A percentile compares a stretch with the other conserved stretches of the same genome.
These are phyloP conservation scores for Dendrocalamus latiflorus DNA, from an alignment of 202 grass and related monocot species.

Conservation along the genomic window DNA sequence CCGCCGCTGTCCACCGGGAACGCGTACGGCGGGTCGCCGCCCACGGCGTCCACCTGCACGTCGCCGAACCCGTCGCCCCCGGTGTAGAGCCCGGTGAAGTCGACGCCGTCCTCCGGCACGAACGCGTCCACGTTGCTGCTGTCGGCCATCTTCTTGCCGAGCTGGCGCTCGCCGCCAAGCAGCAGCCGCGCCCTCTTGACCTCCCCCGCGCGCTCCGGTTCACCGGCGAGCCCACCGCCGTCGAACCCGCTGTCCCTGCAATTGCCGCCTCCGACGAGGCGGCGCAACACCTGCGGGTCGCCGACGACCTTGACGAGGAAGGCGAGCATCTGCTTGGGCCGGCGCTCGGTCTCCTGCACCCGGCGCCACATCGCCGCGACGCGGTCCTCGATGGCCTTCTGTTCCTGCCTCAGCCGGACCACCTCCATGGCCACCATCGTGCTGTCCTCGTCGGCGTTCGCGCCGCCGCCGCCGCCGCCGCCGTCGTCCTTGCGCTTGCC, in stretches of 20 bases:
- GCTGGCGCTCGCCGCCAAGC: background rate
- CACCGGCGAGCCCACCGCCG: background rate
- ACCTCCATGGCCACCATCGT: conserved; percentile 60
- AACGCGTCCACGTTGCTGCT: background rate
- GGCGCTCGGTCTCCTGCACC: conserved; percentile 70
- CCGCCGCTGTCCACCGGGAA: conserved; percentile 35
- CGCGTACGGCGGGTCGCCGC: conserved; percentile 13
- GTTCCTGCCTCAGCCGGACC: conserved; percentile 48
- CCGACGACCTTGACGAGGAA: conserved; percentile 75
- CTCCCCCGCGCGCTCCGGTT: background rate
- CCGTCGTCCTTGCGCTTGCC: conserved; percentile 38
- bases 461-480: background rate
- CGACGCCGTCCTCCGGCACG: background rate
- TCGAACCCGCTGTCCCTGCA: background rate
- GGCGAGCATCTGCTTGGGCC: conserved; percentile 80
- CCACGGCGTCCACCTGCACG: background rate
- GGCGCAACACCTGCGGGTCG: conserved; percentile 46
- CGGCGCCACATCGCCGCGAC: conserved; percentile 62
- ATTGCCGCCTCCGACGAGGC: background rate
- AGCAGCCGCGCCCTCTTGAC: conserved; percentile 42
- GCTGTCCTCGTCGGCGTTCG: conserved; percentile 22
- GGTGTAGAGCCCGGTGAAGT: conserved; percentile 15
- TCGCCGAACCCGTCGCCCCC: conserved; percentile 4
- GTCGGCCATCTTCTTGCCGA: background rate
- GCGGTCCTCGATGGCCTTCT: conserved; percentile 54